Conservation (phyloP, 768 basidiomycete genomes). For the Clavaria fumosa region DNA sequence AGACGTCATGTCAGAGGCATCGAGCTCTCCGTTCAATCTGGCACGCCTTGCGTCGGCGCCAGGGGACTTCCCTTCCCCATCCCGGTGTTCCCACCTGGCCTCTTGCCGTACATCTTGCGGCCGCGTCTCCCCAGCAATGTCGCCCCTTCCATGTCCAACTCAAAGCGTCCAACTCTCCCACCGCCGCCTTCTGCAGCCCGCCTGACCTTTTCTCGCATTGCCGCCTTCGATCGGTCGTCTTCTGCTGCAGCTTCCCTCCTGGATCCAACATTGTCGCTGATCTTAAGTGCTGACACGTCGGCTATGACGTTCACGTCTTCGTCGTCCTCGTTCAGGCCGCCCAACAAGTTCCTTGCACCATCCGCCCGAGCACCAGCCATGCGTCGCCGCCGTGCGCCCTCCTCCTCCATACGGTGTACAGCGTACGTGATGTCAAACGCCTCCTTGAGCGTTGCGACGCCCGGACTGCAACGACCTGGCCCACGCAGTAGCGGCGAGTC, state of each 20-base stretch:
- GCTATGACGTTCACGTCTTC: constrained; percentile 45
- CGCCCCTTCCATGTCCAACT: constrained; percentile 75
- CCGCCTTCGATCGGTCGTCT: neutral
- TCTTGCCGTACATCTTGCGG: no score
- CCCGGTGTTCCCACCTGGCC: no score
- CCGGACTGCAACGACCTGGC: constrained; percentile 77
- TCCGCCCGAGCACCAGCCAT: constrained; percentile 69
- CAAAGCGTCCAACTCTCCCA: constrained; percentile 33
- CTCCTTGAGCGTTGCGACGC: constrained; percentile 85
- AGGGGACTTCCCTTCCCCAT: no score
- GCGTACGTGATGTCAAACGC: constrained; percentile 99
- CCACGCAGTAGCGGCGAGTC: constrained; percentile 87
- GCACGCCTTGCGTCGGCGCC: no score
- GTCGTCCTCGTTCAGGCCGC: constrained; percentile 87
- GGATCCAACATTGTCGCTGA: neutral
- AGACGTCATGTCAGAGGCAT: no score
- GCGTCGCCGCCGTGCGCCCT: constrained; percentile 75
- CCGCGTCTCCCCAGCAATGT: constrained; percentile 74
- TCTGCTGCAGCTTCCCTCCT: constrained; percentile 3
- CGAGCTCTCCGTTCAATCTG: no score
- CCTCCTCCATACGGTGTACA: constrained; percentile 98
- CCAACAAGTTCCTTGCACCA: constrained; percentile 62
- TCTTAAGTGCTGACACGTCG: no score
- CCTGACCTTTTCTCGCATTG: constrained; percentile 4
- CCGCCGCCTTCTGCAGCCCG: constrained; percentile 5